Evolutionary conservation across 2,329 filamentous ascomycete genomes (phyloP).

Genomic region (Nannizziopsis arthrosporioides): DNA sequence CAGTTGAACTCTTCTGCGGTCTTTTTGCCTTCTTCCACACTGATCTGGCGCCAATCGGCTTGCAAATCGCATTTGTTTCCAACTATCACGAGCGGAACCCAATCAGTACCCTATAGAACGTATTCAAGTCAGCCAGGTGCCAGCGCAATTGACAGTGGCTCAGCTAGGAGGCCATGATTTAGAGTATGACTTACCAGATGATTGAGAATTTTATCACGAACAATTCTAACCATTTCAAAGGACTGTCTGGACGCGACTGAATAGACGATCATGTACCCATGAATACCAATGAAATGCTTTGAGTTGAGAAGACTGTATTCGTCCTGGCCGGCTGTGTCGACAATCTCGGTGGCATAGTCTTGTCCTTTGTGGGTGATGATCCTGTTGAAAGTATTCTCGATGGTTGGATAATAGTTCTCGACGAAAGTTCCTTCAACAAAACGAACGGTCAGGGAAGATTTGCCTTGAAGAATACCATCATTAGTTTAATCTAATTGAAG

Average conservation of each 20-base stretch:
- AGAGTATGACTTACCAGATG: slow-evolving; percentile 56
- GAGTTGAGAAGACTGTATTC: slow-evolving; percentile 98
- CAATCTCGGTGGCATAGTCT: slow-evolving; percentile 91
- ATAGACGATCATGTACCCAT: slow-evolving; percentile 97
- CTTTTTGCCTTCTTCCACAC: slow-evolving; percentile 70
- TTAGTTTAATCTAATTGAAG: not conserved
- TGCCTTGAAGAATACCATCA: slow-evolving; percentile 48
- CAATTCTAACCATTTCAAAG: slow-evolving; percentile 95
- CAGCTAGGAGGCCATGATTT: not conserved
- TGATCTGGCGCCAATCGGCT: slow-evolving; percentile 85
- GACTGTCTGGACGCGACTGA: slow-evolving; percentile 89
- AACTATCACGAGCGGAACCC: slow-evolving; percentile 85
- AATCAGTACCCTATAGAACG: slow-evolving; percentile 62
- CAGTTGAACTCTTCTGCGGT: slow-evolving; percentile 79
- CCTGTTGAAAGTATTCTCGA: slow-evolving; percentile 97
- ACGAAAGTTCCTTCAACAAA: slow-evolving; percentile 98
- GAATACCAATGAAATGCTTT: slow-evolving; percentile 97
- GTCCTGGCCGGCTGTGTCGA: slow-evolving; percentile 96
- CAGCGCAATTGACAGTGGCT: too few relatives aligned
- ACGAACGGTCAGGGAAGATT: slow-evolving; percentile 92
- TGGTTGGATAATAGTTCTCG: slow-evolving; percentile 97
- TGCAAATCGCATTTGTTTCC: slow-evolving; percentile 95
- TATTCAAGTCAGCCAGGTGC: not conserved
- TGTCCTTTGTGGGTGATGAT: slow-evolving; percentile 86
- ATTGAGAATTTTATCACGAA: slow-evolving; percentile 93